phyloP scores from a whole-genome alignment of 805 yeast species.

The Metschnikowia borealis region DNA sequence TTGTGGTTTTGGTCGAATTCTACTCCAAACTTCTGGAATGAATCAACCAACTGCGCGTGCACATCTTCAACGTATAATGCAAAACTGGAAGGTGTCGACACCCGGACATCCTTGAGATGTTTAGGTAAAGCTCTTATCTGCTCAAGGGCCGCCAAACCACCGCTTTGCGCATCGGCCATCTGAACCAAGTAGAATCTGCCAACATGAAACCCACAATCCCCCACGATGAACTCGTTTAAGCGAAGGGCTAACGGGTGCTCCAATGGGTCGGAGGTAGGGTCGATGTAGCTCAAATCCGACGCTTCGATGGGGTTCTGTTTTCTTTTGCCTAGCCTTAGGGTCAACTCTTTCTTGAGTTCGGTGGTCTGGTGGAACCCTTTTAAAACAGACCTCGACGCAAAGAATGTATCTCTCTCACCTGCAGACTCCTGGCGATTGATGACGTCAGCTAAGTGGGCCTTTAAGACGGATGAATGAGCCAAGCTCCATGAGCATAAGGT shows the following conservation, averaged over 20 bases:
- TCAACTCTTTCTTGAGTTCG: slow-evolving; percentile 30
- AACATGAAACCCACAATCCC: slow-evolving; percentile 37
- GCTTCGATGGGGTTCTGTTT: slow-evolving; percentile 16
- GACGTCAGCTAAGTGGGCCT: slow-evolving; percentile 21
- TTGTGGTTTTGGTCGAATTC: slow-evolving; percentile 33
- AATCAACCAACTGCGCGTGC: slow-evolving; percentile 26
- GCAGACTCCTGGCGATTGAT: slow-evolving; percentile 32
- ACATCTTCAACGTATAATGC: slow-evolving; percentile 42
- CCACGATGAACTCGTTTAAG: slow-evolving; percentile 32
- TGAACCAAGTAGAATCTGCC: slow-evolving; percentile 39
- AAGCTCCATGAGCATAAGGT: slow-evolving; percentile 36
- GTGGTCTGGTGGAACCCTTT: slow-evolving; percentile 32
- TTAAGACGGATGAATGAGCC: slow-evolving; percentile 28
- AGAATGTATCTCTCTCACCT: slow-evolving; percentile 36
- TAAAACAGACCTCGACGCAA: slow-evolving; percentile 33
- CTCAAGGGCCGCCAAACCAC: slow-evolving; percentile 34
- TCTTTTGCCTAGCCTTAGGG: slow-evolving; percentile 24
- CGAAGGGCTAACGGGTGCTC: slow-evolving; percentile 31
- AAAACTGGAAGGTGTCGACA: slow-evolving; percentile 26
- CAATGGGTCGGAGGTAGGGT: slow-evolving; percentile 37
- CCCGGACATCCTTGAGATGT: slow-evolving; percentile 7
- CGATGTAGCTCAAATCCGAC: slow-evolving; percentile 25
- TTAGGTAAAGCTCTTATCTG: slow-evolving; percentile 28
- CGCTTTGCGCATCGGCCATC: slow-evolving; percentile 31
- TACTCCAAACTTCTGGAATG: slow-evolving; percentile 28